A percentile compares a stretch with the other conserved stretches of the same genome.
Conservation (phyloP, 2,329 filamentous ascomycete species). For the Nemania sp. region DNA sequence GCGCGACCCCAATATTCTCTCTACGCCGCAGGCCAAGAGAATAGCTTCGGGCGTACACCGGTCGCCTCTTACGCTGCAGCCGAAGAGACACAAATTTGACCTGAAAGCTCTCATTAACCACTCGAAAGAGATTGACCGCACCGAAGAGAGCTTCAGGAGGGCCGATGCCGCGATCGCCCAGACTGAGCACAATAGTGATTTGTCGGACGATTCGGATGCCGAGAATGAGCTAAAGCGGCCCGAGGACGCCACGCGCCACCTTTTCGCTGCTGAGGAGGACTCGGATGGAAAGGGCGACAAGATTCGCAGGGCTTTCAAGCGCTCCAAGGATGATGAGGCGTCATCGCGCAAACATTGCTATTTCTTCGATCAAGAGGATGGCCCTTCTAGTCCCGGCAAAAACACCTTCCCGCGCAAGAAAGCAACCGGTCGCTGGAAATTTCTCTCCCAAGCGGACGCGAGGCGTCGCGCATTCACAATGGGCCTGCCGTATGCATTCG, state of each 20-base stretch:
- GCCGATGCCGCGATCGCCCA: conserved; percentile 54
- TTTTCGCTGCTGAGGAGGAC: conserved; percentile 49
- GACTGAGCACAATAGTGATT: conserved; percentile 33
- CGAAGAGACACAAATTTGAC: conserved; percentile 70
- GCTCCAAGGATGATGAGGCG: conserved; percentile 56
- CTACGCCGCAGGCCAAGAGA: conserved; percentile 63
- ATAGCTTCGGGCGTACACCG: conserved; percentile 54
- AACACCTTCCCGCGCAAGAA: conserved; percentile 55
- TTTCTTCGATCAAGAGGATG: conserved; percentile 61
- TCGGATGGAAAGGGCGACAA: conserved; percentile 49
- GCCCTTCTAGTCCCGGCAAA: conserved; percentile 43
- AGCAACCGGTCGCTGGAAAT: conserved; percentile 58
- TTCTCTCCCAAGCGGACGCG: conserved; percentile 61
- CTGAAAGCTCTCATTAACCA: conserved; percentile 71
- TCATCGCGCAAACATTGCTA: conserved; percentile 57
- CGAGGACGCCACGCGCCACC: conserved; percentile 59
- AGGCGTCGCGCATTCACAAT: conserved; percentile 71
- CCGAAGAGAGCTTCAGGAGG: conserved; percentile 65
- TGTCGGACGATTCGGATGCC: conserved; percentile 46
- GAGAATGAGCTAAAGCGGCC: conserved; percentile 54
- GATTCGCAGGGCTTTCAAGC: conserved; percentile 61
- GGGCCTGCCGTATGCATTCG: conserved; percentile 69
- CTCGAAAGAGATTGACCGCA: conserved; percentile 68
- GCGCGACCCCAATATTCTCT: conserved; percentile 38
- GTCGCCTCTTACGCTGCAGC: conserved; percentile 64